Base-by-base conservation (phyloP, 1,139 yeast genomes). In the Nadsonia starkeyi-henricii region DNA sequence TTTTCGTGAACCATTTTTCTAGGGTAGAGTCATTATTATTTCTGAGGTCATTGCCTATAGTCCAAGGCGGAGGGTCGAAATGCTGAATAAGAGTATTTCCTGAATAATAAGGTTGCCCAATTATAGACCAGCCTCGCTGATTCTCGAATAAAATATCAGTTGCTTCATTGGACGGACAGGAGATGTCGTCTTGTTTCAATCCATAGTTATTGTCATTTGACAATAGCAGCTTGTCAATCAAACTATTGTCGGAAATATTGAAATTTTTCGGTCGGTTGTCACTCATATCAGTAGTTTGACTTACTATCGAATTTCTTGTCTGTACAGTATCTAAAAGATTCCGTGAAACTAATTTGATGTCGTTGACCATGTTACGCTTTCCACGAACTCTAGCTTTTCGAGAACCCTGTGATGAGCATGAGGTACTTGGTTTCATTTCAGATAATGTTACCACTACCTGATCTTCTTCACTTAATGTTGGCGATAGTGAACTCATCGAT, bases 41-140 rank as follows among this genome's bases (percentile, higher is more conserved):
- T 23, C n/a, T n/a, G n/a, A 23, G 9, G 28, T 9, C 66, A 15
- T 56, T 51, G 4, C 53, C 54, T 23, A 61, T 55, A 2, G 66
- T 61, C 68, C 66, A 68, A 9, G 62, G 57, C 4, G 77, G 68
- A 1, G 88, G 86, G 58, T 82, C 91, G 21, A 56, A 49, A 1
- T 75, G 52, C 0, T 84, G 84, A n/a, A 33, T 12, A n/a, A 33
- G 39, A 33, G 39, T 33, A 13, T 33, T 12, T 7, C 39, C 12
- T 5, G 39, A 33, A 33, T 33, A 33, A 33, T 33, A 33, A 13
- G 39, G 39, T 15, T 33, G 39, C 5, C 39, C 39, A 33, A 33
- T 33, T 33, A 33, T 33, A n/a, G 39, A 33, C 39, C 39, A 33
- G 17, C 39, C 39, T 12, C 39, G 39, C 39, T 33, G 39, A 33